These are phyloP conservation scores for Cercospora janseana DNA, from an alignment of 2,329 filamentous ascomycete genomes.

Conservation along the genomic window DNA sequence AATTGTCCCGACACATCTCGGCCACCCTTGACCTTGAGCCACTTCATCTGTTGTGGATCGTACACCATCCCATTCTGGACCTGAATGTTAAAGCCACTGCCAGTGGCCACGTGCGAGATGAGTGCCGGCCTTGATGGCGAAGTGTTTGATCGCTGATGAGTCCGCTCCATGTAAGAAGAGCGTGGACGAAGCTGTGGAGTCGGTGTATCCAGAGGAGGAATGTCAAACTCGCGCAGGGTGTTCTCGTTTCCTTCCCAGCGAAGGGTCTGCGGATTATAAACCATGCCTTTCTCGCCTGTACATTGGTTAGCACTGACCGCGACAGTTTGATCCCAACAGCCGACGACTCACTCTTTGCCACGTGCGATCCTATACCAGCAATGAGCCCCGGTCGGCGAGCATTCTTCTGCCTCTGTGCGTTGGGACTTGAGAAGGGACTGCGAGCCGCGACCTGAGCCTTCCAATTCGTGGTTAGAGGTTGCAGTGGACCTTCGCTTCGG, in stretches of 20 bases:
- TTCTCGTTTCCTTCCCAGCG: conserved; percentile 98
- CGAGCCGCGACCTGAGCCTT: conserved; percentile 55
- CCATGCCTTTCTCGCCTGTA: conserved; percentile 87
- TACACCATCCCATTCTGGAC: conserved; percentile 98
- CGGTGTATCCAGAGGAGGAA: conserved; percentile 39
- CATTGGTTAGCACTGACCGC: neutral
- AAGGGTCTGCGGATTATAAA: conserved; percentile 82
- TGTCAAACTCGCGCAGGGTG: conserved; percentile 73
- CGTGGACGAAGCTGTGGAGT: conserved; percentile 34
- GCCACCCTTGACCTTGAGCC: conserved; percentile 65
- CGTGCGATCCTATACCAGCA: conserved; percentile 73
- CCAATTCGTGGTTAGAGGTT: conserved; percentile 58
- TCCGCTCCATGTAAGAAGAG: conserved; percentile 36
- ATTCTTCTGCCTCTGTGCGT: conserved; percentile 49
- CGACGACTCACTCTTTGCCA: conserved; percentile 69
- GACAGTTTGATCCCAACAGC: neutral
- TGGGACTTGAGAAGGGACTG: conserved; percentile 52
- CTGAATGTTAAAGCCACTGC: conserved; percentile 77
- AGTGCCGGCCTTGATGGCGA: conserved; percentile 66
- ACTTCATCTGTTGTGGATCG: conserved; percentile 95
- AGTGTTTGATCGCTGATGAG: conserved; percentile 35
- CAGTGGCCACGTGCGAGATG: conserved; percentile 75
- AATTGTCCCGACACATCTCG: conserved; percentile 39
- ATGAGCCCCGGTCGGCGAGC: conserved; percentile 74
- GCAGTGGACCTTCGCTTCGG: conserved; percentile 50